Percentiles rank a stretch among this genome's conserved stretches.
Evolutionary conservation across 768 basidiomycete species (phyloP).

Genomic region (Lactarius deliciosus): DNA sequence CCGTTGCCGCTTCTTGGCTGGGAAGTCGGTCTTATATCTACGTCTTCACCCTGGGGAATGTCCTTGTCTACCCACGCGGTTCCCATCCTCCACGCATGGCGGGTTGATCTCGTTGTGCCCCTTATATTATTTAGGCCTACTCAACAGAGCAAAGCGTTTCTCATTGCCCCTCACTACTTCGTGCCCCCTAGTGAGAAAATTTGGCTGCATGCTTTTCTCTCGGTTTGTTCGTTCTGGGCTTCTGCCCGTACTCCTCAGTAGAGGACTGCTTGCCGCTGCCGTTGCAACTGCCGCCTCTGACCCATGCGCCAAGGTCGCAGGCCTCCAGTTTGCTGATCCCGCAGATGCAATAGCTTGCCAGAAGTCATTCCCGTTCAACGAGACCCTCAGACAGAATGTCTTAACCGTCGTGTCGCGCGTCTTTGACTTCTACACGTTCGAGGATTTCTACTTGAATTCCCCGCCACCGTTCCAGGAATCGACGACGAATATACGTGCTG

Average conservation of each 20-base stretch:
- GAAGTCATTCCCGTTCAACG: slow-evolving; percentile 42
- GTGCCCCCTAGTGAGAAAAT: not conserved
- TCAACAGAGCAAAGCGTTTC: not conserved
- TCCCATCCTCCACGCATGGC: no score
- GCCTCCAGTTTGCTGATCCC: slow-evolving; percentile 47
- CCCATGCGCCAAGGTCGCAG: slow-evolving; percentile 39
- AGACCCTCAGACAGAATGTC: slow-evolving; percentile 41
- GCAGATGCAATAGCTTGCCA: slow-evolving; percentile 52
- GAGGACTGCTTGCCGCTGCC: not conserved
- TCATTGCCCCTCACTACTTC: not conserved
- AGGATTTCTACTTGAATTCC: slow-evolving; percentile 40
- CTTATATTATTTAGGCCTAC: not conserved
- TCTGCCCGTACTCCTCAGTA: not conserved
- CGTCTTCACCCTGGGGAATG: not conserved
- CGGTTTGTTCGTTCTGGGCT: not conserved
- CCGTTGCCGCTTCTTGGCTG: not conserved
- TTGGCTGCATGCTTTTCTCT: slow-evolving; percentile 9
- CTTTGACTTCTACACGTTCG: slow-evolving; percentile 44
- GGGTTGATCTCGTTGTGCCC: not conserved
- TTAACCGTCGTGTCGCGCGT: slow-evolving; percentile 37
- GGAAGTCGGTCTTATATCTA: not conserved
- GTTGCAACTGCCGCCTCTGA: slow-evolving; percentile 26
- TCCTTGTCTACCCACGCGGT: not conserved
- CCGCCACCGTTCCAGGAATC: slow-evolving; percentile 46
- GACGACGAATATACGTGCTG: slow-evolving; percentile 52